These are phyloP conservation scores for Knoxdaviesia capensis DNA, from an alignment of 2,329 filamentous ascomycete species.

Conservation along the genomic window DNA sequence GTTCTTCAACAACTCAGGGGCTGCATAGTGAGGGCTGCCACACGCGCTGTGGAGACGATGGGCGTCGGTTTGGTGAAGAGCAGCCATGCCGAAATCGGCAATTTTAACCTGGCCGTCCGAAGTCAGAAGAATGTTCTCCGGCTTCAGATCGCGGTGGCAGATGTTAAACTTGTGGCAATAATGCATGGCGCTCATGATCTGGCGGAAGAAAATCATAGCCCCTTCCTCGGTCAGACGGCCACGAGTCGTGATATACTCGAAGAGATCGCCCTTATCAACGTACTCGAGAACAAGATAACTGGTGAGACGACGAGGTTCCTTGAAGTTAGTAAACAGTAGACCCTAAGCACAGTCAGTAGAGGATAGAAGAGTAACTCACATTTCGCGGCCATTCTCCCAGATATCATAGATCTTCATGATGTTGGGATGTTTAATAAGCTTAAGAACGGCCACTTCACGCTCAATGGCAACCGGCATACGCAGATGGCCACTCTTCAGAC, in stretches of 20 bases:
- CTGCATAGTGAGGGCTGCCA: slow-evolving; percentile 90
- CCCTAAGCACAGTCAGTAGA: background rate
- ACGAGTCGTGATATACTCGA: slow-evolving; percentile 60
- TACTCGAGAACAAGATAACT: slow-evolving; percentile 93
- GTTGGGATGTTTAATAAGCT: slow-evolving; percentile 84
- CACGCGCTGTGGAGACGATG: slow-evolving; percentile 76
- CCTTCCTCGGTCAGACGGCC: slow-evolving; percentile 63
- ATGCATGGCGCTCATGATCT: slow-evolving; percentile 78
- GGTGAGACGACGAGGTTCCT: slow-evolving; percentile 11
- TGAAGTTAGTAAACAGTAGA: background rate
- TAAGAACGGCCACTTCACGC: slow-evolving; percentile 91
- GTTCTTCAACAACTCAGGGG: slow-evolving; percentile 71
- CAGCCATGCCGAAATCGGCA: slow-evolving; percentile 96
- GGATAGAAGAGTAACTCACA: slow-evolving; percentile 36
- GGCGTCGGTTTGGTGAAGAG: slow-evolving; percentile 60
- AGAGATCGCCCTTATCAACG: slow-evolving; percentile 61
- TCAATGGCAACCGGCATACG: slow-evolving; percentile 77
- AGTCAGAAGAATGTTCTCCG: slow-evolving; percentile 86
- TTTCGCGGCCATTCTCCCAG: slow-evolving; percentile 89
- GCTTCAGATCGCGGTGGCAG: slow-evolving; percentile 89
- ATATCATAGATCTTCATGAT: slow-evolving; percentile 91
- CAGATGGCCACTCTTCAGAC: slow-evolving; percentile 37
- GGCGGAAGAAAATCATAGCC: slow-evolving; percentile 69
- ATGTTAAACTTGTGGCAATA: slow-evolving; percentile 93
- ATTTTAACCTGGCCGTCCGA: slow-evolving; percentile 64